Evolutionary conservation across 352 stramenopile genomes (phyloP).

Genomic region (Phytophthora ramorum): DNA sequence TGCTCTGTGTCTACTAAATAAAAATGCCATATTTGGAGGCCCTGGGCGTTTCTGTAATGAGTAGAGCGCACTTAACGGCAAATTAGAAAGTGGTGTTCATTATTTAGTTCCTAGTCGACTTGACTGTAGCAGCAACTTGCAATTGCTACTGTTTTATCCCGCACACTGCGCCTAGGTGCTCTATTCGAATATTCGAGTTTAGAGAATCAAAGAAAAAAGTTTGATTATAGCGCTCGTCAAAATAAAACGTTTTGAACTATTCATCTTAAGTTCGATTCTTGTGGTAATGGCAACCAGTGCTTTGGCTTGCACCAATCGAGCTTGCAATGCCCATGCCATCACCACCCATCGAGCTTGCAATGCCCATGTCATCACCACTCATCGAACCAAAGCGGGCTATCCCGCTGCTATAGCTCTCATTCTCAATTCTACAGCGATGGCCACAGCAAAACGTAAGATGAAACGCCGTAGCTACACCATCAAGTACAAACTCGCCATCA

Average conservation of each 20-base stretch:
- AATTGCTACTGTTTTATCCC: conserved; percentile 4
- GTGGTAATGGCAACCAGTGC: not conserved
- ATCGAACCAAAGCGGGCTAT: too few species aligned
- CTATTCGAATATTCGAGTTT: conserved; percentile 7
- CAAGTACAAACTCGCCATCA: not conserved
- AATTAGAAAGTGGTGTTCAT: too few species aligned
- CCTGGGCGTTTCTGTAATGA: too few species aligned
- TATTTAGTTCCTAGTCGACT: too few species aligned
- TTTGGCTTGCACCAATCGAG: not conserved
- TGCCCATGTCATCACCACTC: too few species aligned
- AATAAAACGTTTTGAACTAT: not conserved
- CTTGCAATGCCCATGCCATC: not conserved
- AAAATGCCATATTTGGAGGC: conserved; percentile 7
- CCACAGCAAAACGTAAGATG: too few species aligned
- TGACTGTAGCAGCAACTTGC: too few species aligned
- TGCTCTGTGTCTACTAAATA: not conserved
- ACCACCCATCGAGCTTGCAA: too few species aligned
- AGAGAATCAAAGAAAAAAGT: not conserved
- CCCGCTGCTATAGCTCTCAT: too few species aligned
- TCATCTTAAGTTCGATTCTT: not conserved
- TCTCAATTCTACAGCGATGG: too few species aligned
- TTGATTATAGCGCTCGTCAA: conserved; percentile 1
- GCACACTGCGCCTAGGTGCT: too few species aligned
- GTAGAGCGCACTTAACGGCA: too few species aligned
- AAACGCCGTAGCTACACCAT: not conserved